Percentiles rank a stretch among this genome's conserved stretches.
Conservation (phyloP, 768 basidiomycete genomes). For the Mrakia gelida region DNA sequence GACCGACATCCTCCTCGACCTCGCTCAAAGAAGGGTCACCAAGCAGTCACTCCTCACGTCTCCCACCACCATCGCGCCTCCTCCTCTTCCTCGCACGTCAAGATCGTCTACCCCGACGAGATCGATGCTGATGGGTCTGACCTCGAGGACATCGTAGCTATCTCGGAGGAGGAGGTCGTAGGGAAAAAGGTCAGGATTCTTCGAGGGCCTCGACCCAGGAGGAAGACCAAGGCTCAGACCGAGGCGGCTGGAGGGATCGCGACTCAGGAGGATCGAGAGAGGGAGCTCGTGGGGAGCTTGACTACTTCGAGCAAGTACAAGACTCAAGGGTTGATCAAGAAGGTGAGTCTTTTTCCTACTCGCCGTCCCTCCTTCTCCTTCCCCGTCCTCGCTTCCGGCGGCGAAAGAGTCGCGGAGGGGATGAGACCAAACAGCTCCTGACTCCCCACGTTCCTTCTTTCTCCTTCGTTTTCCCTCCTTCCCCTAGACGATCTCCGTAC, state of each 20-base stretch:
- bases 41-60: neutral
- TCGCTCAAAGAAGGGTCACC: neutral
- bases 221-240: neutral
- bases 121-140: neutral
- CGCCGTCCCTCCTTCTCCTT: neutral
- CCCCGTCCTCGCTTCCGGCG: neutral
- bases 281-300: neutral
- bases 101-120: neutral
- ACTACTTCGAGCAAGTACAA: neutral
- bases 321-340: neutral
- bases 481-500: slow-evolving; percentile 79
- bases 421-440: neutral
- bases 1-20: neutral
- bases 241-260: neutral
- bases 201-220: neutral
- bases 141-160: neutral
- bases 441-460: neutral
- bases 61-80: neutral
- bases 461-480: no score
- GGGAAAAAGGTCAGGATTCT: neutral
- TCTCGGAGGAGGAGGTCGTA: slow-evolving; percentile 1
- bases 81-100: neutral
- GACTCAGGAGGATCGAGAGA: neutral
- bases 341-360: neutral
- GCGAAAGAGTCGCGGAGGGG: no score